Evolutionary conservation across 2,329 filamentous ascomycete genomes (phyloP).

Genomic region (Fusarium sp.): DNA sequence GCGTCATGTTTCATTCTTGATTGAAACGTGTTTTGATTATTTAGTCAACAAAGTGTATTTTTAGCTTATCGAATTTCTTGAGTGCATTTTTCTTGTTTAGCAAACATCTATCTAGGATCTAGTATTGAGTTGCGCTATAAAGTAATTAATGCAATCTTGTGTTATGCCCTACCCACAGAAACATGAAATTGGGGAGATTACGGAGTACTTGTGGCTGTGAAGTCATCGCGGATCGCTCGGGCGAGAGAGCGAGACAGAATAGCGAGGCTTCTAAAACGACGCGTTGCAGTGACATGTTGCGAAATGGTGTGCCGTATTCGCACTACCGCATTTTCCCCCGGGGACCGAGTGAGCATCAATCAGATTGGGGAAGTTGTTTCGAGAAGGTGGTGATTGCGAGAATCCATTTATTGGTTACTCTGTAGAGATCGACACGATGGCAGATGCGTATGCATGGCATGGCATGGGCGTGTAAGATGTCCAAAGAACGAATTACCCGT

Average conservation of each 20-base stretch:
- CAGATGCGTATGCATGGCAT: slow-evolving; percentile 19
- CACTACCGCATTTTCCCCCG: slow-evolving; percentile 3
- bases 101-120: background rate
- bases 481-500: slow-evolving; percentile 8
- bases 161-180: background rate
- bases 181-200: background rate
- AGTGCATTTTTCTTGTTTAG: background rate
- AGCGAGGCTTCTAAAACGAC: slow-evolving; percentile 4
- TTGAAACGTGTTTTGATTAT: slow-evolving; percentile 33
- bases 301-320: slow-evolving; percentile 22
- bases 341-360: slow-evolving; percentile 20
- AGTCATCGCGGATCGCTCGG: slow-evolving; percentile 29
- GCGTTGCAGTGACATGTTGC: background rate
- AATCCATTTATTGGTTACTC: slow-evolving; percentile 31
- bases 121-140: background rate
- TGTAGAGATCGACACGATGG: slow-evolving; percentile 23
- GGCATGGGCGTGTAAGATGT: slow-evolving; percentile 7
- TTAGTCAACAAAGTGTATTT: slow-evolving; percentile 15
- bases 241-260: slow-evolving; percentile 3
- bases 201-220: slow-evolving; percentile 32
- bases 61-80: slow-evolving; percentile 9
- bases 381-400: slow-evolving; percentile 31
- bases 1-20: slow-evolving; percentile 34
- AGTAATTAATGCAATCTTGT: background rate
- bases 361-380: slow-evolving; percentile 9